Evolutionary conservation across 2,329 filamentous ascomycete species (phyloP).

Genomic region (Penicillium sp.): DNA sequence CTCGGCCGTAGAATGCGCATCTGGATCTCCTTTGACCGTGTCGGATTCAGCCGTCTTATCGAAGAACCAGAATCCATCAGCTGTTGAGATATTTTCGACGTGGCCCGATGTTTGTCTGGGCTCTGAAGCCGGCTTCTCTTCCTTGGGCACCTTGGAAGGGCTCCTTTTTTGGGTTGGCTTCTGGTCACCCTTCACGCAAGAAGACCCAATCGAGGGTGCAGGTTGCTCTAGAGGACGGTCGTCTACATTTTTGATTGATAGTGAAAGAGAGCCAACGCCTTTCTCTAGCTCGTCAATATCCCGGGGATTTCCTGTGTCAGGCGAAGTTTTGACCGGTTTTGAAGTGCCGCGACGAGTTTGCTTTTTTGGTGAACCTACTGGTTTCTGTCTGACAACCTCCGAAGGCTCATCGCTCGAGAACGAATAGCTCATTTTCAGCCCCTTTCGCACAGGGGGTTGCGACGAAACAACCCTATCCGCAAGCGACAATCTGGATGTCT

Average conservation of each 20-base stretch:
- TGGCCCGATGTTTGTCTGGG: constrained; percentile 6
- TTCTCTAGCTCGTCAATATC: constrained; percentile 20
- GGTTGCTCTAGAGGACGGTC: neutral
- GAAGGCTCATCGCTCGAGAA: neutral
- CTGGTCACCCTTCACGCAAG: neutral
- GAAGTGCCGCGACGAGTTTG: neutral
- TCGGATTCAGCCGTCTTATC: constrained; percentile 12
- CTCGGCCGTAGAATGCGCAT: constrained; percentile 4
- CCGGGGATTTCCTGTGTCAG: neutral
- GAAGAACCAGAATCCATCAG: constrained; percentile 28
- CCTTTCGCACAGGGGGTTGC: neutral
- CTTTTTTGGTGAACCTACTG: neutral
- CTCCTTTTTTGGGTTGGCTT: neutral
- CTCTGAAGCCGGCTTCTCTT: neutral
- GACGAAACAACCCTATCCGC: neutral
- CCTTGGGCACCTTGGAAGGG: neutral
- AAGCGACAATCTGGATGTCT: neutral
- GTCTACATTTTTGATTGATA: constrained; percentile 11
- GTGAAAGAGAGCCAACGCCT: constrained; percentile 19
- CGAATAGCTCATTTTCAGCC: neutral
- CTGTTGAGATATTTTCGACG: constrained; percentile 20
- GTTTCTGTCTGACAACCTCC: neutral
- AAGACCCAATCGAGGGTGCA: neutral
- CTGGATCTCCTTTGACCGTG: constrained; percentile 4
- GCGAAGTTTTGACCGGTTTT: neutral